These are phyloP conservation scores for Serendipita vermifera DNA, from an alignment of 768 basidiomycete species.

Conservation along the genomic window DNA sequence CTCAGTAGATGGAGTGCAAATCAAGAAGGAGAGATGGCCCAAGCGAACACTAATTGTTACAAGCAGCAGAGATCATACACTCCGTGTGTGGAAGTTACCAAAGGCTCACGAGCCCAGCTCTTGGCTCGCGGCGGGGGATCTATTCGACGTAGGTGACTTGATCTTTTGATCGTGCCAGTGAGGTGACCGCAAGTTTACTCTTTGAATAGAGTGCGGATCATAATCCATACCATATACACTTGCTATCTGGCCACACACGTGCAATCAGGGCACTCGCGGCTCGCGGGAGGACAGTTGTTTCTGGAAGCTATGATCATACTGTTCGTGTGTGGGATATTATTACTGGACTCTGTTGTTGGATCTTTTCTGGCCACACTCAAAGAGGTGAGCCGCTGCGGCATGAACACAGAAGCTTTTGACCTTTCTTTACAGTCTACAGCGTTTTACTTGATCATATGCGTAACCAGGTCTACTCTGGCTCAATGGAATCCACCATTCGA, in stretches of 20 bases:
- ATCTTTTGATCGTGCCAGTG: no score
- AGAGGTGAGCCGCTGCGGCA: constrained; percentile 45
- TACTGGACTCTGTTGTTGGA: constrained; percentile 66
- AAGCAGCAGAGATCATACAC: constrained; percentile 53
- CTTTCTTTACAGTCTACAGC: constrained; percentile 63
- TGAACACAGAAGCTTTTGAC: not conserved
- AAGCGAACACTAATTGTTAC: constrained; percentile 61
- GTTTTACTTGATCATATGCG: constrained; percentile 80
- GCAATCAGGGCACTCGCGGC: constrained; percentile 90
- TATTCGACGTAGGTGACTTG: constrained; percentile 32
- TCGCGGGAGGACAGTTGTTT: constrained; percentile 77
- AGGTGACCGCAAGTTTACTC: no score
- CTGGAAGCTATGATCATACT: constrained; percentile 91
- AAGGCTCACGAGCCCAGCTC: constrained; percentile 26
- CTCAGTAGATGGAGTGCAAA: constrained; percentile 10
- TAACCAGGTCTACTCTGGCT: constrained; percentile 88
- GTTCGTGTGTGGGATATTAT: constrained; percentile 93
- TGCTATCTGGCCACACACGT: constrained; percentile 79
- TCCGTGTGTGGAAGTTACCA: constrained; percentile 57
- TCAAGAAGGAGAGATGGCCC: constrained; percentile 56
- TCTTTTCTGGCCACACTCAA: constrained; percentile 76
- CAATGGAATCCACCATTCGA: constrained; percentile 95
- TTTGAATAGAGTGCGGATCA: constrained; percentile 56
- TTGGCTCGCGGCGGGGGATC: constrained; percentile 11
- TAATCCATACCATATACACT: constrained; percentile 83